A percentile compares a stretch with the other conserved stretches of the same genome.
Conservation (phyloP, 179 eudicot genomes). For the Actinidia arguta region DNA sequence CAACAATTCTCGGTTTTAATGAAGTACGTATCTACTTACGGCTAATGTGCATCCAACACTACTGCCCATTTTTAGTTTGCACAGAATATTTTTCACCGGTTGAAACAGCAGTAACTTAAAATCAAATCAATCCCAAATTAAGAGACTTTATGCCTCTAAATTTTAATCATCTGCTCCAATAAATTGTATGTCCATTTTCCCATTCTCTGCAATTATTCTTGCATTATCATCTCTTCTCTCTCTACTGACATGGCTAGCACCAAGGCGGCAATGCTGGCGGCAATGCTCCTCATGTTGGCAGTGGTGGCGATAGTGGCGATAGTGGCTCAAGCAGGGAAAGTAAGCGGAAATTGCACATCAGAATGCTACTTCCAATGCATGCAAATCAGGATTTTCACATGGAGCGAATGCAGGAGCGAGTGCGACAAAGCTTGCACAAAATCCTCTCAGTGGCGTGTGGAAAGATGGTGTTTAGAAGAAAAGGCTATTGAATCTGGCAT, state of each 20-base stretch:
- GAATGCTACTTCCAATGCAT: constrained; percentile 12
- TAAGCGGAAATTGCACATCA: neutral
- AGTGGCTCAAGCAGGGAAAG: neutral
- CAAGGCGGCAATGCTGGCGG: neutral
- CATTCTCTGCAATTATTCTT: neutral
- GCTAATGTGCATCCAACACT: neutral
- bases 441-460: neutral
- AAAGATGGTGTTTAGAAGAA: neutral
- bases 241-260: neutral
- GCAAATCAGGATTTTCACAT: constrained; percentile 3
- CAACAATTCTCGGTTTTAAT: too few relatives aligned
- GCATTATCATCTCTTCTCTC: neutral
- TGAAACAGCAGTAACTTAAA: neutral
- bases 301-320: neutral
- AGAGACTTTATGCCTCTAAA: neutral
- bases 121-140: neutral
- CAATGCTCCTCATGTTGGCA: neutral
- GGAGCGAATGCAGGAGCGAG: constrained; percentile 4
- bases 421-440: neutral
- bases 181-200: neutral
- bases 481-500: neutral
- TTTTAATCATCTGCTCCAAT: neutral
- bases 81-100: neutral
- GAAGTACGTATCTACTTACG: too few relatives aligned
- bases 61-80: neutral